Evolutionary conservation across 495 filamentous ascomycete genomes (phyloP), one percentile per base, ranked within the genome.

Genomic region (Aspergillus steynii): DNA sequence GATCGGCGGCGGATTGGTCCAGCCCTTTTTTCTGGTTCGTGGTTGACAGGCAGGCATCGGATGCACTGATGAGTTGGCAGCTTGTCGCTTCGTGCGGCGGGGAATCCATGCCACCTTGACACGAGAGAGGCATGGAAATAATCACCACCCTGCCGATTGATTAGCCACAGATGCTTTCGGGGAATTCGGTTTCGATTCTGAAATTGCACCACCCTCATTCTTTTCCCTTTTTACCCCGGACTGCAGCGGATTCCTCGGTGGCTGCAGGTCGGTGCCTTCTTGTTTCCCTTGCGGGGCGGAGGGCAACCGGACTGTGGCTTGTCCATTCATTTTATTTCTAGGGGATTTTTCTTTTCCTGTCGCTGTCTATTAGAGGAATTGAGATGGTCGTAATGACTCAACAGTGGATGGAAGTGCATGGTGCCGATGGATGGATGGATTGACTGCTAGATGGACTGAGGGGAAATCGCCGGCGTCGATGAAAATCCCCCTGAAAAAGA

Each of bases 41-140:
- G 55, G 66, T 74, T 77, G 71, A 71, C 74, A 71, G 75, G 69
- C 74, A 77, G 77, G 76, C 77, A 74, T 77, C 78, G 82, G 82
- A 91, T 88, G 90, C 88, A 90, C 77, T 88, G 89, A 91, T 93
- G 90, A 91, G 90, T 86, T 93, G 90, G 88, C 90, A 92, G 73
- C 84, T 84, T 65, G 67, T 73, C 74, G 75, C 62, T 67, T 64
- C 56, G 56, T 51, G 65, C 59, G 61, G 61, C 65, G 65, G 65
- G 65, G 65, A 62, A 64, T 56, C 65, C 65, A 65, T 68, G 65
- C 58, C 65, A 63, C 60, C 47, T 67, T 62, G 37, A 62, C 62
- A 64, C 62, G 61, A 64, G 61, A 55, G 15, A 56, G 37, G 50
- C 55, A 61, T 48, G 52, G 37, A 52, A 42, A 50, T 48, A 57